Percentiles rank a stretch among this genome's conserved stretches.
Conservation (phyloP, 139 green algal genomes). For the Gonium pectorale region DNA sequence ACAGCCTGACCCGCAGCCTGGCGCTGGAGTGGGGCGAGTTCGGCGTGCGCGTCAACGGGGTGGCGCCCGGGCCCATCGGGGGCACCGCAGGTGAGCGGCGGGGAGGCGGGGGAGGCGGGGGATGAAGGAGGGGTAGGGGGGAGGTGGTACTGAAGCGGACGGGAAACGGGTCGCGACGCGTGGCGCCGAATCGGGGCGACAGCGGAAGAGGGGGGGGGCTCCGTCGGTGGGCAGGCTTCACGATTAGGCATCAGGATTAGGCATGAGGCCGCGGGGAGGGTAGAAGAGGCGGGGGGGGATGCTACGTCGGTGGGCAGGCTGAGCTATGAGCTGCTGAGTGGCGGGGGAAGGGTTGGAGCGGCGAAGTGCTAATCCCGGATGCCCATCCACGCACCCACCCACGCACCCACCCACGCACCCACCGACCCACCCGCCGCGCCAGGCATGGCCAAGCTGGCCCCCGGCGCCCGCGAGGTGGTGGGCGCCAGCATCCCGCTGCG, state of each 20-base stretch:
- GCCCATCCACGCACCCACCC: too few relatives aligned
- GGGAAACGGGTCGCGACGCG: too few relatives aligned
- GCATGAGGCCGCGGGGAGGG: too few relatives aligned
- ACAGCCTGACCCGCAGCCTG: constrained; percentile 91
- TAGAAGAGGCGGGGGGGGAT: too few relatives aligned
- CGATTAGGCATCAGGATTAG: too few relatives aligned
- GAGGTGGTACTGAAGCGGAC: neutral
- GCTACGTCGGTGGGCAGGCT: too few relatives aligned
- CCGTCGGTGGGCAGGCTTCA: too few relatives aligned
- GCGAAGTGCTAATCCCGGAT: too few relatives aligned
- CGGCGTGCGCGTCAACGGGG: constrained; percentile 87
- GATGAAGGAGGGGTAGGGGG: neutral
- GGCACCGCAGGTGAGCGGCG: constrained; percentile 79
- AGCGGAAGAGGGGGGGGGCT: too few relatives aligned
- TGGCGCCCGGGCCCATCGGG: constrained; percentile 93
- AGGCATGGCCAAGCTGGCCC: constrained; percentile 92
- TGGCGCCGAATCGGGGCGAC: too few relatives aligned
- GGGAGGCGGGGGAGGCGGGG: neutral
- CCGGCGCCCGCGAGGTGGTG: constrained; percentile 64
- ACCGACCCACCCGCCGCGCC: constrained; percentile 10
- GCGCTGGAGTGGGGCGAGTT: constrained; percentile 94
- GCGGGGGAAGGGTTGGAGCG: too few relatives aligned
- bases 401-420: neutral
- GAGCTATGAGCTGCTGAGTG: too few relatives aligned
- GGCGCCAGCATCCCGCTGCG: constrained; percentile 73